phyloP scores from a whole-genome alignment of 2,329 filamentous ascomycete genomes.

The Claviceps citrina region DNA sequence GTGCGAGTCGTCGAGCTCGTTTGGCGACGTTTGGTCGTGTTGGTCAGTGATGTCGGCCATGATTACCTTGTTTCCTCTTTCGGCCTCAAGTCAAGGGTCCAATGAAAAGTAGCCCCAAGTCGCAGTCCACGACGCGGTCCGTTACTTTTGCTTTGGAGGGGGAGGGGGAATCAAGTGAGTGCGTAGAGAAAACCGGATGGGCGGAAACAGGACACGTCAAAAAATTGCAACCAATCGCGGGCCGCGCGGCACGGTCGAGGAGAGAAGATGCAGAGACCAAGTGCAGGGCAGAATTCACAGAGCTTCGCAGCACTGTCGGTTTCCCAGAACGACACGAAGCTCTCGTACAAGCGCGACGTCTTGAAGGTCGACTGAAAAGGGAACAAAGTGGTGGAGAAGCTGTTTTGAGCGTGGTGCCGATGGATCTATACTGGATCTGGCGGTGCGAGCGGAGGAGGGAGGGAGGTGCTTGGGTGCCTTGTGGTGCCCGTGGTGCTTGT shows the following conservation, averaged over 20 bases:
- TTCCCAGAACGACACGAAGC: conserved; percentile 17
- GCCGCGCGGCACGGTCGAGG: conserved; percentile 1
- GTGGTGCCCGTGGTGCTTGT: background rate
- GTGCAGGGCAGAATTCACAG: background rate
- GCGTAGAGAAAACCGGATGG: background rate
- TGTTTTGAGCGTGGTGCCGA: conserved; percentile 51
- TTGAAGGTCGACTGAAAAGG: conserved; percentile 25
- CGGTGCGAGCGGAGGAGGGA: conserved; percentile 33
- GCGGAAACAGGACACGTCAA: conserved; percentile 1
- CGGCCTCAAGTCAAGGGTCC: background rate
- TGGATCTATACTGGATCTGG: conserved; percentile 52
- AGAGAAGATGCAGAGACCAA: background rate
- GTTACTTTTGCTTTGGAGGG: conserved; percentile 2
- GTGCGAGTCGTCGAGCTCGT: conserved; percentile 58
- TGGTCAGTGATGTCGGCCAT: conserved; percentile 74
- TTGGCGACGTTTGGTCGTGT: conserved; percentile 60
- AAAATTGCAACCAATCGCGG: conserved; percentile 1
- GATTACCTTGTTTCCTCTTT: conserved; percentile 5
- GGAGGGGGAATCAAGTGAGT: background rate
- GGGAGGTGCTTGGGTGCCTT: conserved; percentile 21
- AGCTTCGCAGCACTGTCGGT: conserved; percentile 3
- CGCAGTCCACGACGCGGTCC: conserved; percentile 1
- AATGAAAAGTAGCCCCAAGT: conserved; percentile 2
- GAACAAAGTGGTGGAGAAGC: conserved; percentile 43
- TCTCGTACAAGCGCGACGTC: conserved; percentile 9